Evolutionary conservation across 2,329 filamentous ascomycete species (phyloP), one percentile per base, ranked within the genome.

Genomic region (Claviceps africana): DNA sequence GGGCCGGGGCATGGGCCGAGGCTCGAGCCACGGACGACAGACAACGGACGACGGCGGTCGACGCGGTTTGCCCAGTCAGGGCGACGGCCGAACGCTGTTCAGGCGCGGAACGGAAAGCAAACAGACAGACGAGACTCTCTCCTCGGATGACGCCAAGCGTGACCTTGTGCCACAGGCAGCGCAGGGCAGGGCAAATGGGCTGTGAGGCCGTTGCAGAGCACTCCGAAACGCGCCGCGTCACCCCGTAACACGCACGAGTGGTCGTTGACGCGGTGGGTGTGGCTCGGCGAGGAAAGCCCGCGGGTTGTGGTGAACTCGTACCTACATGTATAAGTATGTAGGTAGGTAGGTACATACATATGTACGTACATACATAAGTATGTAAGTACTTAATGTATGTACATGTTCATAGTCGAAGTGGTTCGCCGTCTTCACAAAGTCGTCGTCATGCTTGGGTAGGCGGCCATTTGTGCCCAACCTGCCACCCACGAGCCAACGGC

Each of bases 391-490:
- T n/a, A 40, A 8, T 9, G 15, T 5, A 40, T 3, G 37, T 13
- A 17, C 25, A 15, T 45, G n/a, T n/a, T 45, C 28, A 28, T 28
- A 45, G n/a, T 33, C 3, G 37, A 44, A 21, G 45, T 47, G 25
- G 30, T 44, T 40, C 35, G 47, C 25, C 19, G 21, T 37, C 22
- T 48, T 37, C 19, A 48, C 15, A 17, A 28, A 3, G 17, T 28
- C 13, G 4, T 37, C 35, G 33, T 48, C 22, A 48, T 48, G n/a
- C 40, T 48, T n/a, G 47, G 48, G 8, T 39, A 43, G n/a, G 21
- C 33, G 45, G 52, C 46, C 52, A 33, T 49, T 54, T 49, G 31
- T 54, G 45, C 52, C 52, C 49, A 45, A 54, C 52, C 50, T 49
- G 9, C 21, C 40, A 15, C n/a, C 30, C 31, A 35, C 30, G 45